Evolutionary conservation across 2,329 filamentous ascomycete genomes (phyloP), one percentile per base, ranked within the genome.

Genomic region (Beauveria australis): DNA sequence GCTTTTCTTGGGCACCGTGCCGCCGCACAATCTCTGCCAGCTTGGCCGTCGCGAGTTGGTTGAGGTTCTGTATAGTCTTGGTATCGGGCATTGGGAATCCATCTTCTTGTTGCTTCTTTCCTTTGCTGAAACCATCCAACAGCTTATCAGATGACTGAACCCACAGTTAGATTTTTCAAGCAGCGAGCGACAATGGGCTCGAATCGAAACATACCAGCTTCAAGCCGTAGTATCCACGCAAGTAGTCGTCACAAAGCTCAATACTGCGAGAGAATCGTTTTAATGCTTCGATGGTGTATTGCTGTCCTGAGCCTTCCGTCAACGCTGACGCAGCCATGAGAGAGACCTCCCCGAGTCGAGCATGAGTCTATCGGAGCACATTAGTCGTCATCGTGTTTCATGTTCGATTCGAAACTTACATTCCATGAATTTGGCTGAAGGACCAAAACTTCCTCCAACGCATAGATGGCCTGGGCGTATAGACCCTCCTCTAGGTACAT

Each of bases 351-450:
- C 92, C 94, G 28, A 97, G 75, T 53, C 89, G 86, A 54, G 92
- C 92, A 73, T 97, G 92, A 65, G 96, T 84, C 89, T 94, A 69
- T n/a, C 63, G 59, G 58, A 37, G 9, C 19, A 7, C 62, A 12
- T 19, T 49, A 48, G 46, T 30, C 14, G 10, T 28, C 43, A 24
- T 7, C 55, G 24, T 14, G n/a, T n/a, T 26, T 59, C 40, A 9
- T 3, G 8, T n/a, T 30, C n/a, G 40, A 28, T 19, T 14, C 10
- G n/a, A 41, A 62, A 73, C 89, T 72, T 73, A 94, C 90, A 78
- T 96, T 97, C 92, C 94, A 99, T 22, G 93, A 91, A 76, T 96
- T 96, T 4, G 94, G 93, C 58, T 86, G 84, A 61, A 96, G 80
- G 56, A 97, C 78, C 49, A 99, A 75, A 22, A 96, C 91, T 73